phyloP scores from a whole-genome alignment of 2,329 filamentous ascomycete species.

The Capronia coronata region DNA sequence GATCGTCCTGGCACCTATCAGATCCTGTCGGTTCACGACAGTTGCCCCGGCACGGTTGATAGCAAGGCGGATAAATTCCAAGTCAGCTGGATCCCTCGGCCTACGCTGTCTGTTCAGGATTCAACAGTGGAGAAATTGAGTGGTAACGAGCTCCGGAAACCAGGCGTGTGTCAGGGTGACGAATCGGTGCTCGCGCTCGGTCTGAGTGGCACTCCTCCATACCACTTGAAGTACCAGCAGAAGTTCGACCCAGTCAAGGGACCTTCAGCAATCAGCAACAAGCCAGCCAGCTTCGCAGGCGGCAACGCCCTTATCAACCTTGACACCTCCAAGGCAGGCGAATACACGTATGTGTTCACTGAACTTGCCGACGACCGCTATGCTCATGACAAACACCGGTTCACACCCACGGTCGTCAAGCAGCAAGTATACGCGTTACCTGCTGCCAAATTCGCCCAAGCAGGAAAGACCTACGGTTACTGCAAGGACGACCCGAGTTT shows the following conservation, averaged over 20 bases:
- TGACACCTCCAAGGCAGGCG: constrained; percentile 75
- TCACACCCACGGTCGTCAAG: constrained; percentile 62
- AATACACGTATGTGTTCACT: constrained; percentile 79
- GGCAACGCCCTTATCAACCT: constrained; percentile 72
- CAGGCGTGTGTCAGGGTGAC: constrained; percentile 87
- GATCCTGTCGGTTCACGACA: constrained; percentile 69
- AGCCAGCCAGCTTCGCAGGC: constrained; percentile 66
- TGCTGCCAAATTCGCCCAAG: constrained; percentile 71
- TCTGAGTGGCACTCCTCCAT: constrained; percentile 75
- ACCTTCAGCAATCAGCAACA: constrained; percentile 58
- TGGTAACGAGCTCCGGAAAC: constrained; percentile 59
- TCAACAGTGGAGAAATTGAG: constrained; percentile 55
- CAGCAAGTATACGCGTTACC: constrained; percentile 83
- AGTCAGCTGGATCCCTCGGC: constrained; percentile 79
- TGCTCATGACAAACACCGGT: constrained; percentile 61
- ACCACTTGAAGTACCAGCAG: constrained; percentile 73
- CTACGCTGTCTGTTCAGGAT: constrained; percentile 61
- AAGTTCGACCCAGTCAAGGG: constrained; percentile 64
- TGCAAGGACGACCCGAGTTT: constrained; percentile 57
- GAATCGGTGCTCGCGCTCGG: constrained; percentile 80
- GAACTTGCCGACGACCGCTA: constrained; percentile 82
- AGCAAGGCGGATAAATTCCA: constrained; percentile 65
- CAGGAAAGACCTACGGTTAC: constrained; percentile 91
- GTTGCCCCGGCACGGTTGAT: constrained; percentile 77
- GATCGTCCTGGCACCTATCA: constrained; percentile 68